phyloP scores from a whole-genome alignment of 2,329 filamentous ascomycete species.

The Davidsoniella virescens region DNA sequence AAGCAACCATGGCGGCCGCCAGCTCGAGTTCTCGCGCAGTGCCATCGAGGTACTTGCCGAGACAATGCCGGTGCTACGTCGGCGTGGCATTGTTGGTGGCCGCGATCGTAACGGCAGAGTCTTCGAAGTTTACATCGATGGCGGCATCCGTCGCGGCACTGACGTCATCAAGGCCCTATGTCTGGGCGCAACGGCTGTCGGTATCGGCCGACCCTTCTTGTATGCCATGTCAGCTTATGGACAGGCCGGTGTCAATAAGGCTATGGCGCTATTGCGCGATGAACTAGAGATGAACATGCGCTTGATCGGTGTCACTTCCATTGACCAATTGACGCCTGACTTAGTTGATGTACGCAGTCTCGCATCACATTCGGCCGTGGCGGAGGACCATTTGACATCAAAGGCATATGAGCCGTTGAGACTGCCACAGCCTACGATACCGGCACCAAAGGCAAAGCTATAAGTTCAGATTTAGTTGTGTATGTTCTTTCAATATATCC shows the following conservation, averaged over 20 bases:
- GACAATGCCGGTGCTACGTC: constrained; percentile 72
- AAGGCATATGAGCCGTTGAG: constrained; percentile 38
- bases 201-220: constrained; percentile 85
- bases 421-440: constrained; percentile 28
- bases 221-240: constrained; percentile 95
- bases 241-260: constrained; percentile 68
- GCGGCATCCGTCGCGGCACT: constrained; percentile 74
- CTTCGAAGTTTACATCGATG: constrained; percentile 82
- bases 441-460: constrained; percentile 34
- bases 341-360: constrained; percentile 66
- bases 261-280: constrained; percentile 84
- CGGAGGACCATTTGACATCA: constrained; percentile 30
- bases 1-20: constrained; percentile 88
- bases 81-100: constrained; percentile 38
- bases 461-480: constrained; percentile 17
- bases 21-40: constrained; percentile 81
- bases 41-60: constrained; percentile 83
- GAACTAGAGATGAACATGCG: constrained; percentile 99
- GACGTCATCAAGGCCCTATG: constrained; percentile 94
- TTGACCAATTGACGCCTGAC: constrained; percentile 65
- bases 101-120: constrained; percentile 34
- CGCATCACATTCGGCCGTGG: constrained; percentile 32
- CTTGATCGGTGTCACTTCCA: constrained; percentile 59
- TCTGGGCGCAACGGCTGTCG: constrained; percentile 78
- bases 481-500: neutral